These are phyloP conservation scores for Dendrostoma leiphaemia DNA, from an alignment of 2,329 filamentous ascomycete genomes.

Conservation along the genomic window DNA sequence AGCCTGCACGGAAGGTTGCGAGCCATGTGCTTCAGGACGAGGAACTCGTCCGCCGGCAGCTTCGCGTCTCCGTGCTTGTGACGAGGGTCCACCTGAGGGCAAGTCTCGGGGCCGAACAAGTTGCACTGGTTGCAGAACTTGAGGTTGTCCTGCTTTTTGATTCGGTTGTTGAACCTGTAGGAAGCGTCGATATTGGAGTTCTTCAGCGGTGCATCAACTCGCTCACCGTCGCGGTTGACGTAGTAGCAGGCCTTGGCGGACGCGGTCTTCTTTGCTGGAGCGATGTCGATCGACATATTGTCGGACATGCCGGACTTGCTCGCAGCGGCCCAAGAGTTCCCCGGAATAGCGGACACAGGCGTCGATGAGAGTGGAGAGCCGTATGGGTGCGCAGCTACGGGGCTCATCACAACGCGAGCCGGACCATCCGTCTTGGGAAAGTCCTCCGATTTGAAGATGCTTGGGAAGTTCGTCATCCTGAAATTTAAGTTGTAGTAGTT, in stretches of 20 bases:
- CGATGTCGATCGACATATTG: slow-evolving; percentile 27
- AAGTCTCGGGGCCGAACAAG: slow-evolving; percentile 7
- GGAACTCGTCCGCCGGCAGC: slow-evolving; percentile 20
- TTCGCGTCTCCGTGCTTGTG: slow-evolving; percentile 18
- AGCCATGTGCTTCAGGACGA: slow-evolving; percentile 20
- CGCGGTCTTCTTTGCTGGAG: slow-evolving; percentile 22
- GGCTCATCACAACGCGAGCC: neutral
- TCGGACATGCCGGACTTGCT: slow-evolving; percentile 13
- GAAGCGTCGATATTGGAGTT: slow-evolving; percentile 20
- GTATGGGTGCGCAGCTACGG: neutral
- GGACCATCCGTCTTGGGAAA: neutral
- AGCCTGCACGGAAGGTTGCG: slow-evolving; percentile 20
- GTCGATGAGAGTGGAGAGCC: neutral
- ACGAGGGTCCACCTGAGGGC: slow-evolving; percentile 4
- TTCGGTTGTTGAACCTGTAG: slow-evolving; percentile 22
- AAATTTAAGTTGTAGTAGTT: neutral
- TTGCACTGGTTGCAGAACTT: slow-evolving; percentile 27
- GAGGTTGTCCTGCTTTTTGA: slow-evolving; percentile 18
- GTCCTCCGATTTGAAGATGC: neutral
- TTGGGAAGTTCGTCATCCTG: neutral
- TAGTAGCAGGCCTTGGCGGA: slow-evolving; percentile 22
- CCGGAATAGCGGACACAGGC: neutral
- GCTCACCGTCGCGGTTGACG: slow-evolving; percentile 30
- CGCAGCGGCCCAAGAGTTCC: slow-evolving; percentile 22
- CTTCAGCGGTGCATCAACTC: slow-evolving; percentile 30